These are phyloP conservation scores for Xylaria sp. DNA, from an alignment of 2,329 filamentous ascomycete genomes.

Conservation along the genomic window DNA sequence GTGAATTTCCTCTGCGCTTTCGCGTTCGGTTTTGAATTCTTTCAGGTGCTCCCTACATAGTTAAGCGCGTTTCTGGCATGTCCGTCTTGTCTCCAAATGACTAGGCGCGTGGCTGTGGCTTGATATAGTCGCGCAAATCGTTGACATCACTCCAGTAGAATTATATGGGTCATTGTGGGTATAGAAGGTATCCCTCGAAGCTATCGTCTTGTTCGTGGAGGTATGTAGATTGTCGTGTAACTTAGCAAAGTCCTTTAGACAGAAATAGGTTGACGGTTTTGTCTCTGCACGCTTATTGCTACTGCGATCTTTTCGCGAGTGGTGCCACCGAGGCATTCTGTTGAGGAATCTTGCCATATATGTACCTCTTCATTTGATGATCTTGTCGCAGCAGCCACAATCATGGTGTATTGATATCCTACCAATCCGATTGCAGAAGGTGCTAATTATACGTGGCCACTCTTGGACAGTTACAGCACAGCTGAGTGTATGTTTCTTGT, in stretches of 20 bases:
- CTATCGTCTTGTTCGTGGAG: background rate
- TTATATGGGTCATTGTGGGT: background rate
- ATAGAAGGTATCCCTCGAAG: background rate
- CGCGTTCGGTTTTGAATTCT: constrained; percentile 1
- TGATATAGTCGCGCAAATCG: constrained; percentile 1
- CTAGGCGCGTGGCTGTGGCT: background rate
- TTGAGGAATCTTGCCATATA: background rate
- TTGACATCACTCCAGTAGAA: background rate
- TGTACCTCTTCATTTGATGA: background rate
- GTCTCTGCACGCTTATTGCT: background rate
- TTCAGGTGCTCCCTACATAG: background rate
- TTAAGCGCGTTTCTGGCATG: background rate
- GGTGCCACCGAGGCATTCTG: background rate
- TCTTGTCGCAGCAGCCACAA: background rate
- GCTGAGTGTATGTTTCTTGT: background rate
- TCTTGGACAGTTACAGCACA: background rate
- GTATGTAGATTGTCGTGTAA: background rate
- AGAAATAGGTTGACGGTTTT: background rate
- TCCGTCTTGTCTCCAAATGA: background rate
- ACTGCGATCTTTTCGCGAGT: background rate
- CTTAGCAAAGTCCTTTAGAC: background rate
- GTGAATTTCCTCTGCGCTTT: too few species aligned
- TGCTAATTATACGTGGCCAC: constrained; percentile 8
- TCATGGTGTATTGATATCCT: background rate
- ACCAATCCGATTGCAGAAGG: constrained; percentile 16